phyloP scores from a whole-genome alignment of 352 stramenopile species.

The Globisporangium megalacanthum region DNA sequence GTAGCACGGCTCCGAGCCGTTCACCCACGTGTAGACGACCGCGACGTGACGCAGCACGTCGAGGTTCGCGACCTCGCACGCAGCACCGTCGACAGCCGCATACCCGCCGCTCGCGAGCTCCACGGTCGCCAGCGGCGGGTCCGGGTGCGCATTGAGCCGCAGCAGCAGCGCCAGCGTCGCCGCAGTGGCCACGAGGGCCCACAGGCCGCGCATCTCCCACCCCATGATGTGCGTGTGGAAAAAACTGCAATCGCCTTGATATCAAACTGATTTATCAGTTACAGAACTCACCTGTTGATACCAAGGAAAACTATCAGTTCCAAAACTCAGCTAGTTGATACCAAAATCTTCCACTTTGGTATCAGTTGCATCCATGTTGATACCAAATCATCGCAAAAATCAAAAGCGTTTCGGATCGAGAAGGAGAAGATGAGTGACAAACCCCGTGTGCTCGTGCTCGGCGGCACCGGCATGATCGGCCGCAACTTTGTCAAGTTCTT shows the following conservation, averaged over 20 bases:
- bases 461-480: slow-evolving; percentile 81
- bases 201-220: slow-evolving; percentile 33
- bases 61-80: slow-evolving; percentile 65
- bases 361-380: too few relatives aligned
- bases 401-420: background rate
- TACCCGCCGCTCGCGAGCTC: slow-evolving; percentile 43
- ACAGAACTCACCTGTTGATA: too few relatives aligned
- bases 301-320: too few relatives aligned
- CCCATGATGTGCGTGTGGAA: background rate
- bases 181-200: slow-evolving; percentile 44
- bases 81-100: slow-evolving; percentile 25
- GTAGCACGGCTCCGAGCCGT: slow-evolving; percentile 77
- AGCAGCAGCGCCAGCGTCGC: slow-evolving; percentile 40
- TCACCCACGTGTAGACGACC: slow-evolving; percentile 87
- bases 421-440: slow-evolving; percentile 22
- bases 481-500: slow-evolving; percentile 85
- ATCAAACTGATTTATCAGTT: too few relatives aligned
- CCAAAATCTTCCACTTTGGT: too few relatives aligned
- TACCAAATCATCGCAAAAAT: too few relatives aligned
- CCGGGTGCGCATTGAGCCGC: slow-evolving; percentile 33
- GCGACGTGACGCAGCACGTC: slow-evolving; percentile 52
- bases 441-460: slow-evolving; percentile 78
- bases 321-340: too few relatives aligned
- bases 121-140: slow-evolving; percentile 41
- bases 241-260: background rate